A percentile compares a stretch with the other conserved stretches of the same genome.
These are phyloP conservation scores for Thielaviopsis euricoi DNA, from an alignment of 2,329 filamentous ascomycete species.

Conservation along the genomic window DNA sequence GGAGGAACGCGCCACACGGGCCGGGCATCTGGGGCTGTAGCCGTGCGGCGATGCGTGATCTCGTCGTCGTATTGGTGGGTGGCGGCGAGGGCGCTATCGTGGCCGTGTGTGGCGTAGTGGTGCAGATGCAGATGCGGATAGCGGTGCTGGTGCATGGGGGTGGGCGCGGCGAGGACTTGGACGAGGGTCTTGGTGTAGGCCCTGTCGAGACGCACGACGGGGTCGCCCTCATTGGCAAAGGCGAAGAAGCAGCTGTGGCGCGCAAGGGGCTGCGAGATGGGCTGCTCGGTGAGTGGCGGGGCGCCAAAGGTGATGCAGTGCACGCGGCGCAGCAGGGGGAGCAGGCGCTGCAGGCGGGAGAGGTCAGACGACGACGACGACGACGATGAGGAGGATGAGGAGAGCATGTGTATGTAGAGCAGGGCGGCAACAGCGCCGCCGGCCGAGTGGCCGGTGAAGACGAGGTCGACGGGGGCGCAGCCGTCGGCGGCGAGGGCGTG, in stretches of 20 bases:
- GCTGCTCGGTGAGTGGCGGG: constrained; percentile 58
- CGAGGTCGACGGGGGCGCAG: constrained; percentile 48
- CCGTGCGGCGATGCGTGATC: no score
- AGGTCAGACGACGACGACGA: no score
- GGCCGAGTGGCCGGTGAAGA: constrained; percentile 77
- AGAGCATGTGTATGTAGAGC: constrained; percentile 70
- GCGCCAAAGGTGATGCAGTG: constrained; percentile 81
- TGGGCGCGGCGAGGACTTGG: constrained; percentile 49
- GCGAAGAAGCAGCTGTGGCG: constrained; percentile 46
- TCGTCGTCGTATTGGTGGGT: no score
- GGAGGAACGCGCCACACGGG: constrained; percentile 47
- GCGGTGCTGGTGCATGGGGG: constrained; percentile 19
- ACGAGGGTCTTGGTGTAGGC: constrained; percentile 57
- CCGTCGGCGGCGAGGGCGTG: constrained; percentile 48
- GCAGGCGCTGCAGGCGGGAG: constrained; percentile 42
- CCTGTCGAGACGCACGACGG: constrained; percentile 60
- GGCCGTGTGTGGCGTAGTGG: background rate
- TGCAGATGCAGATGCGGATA: background rate
- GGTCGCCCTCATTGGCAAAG: constrained; percentile 78
- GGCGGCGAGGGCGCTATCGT: background rate
- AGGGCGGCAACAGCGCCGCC: constrained; percentile 71
- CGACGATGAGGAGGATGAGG: constrained; percentile 49
- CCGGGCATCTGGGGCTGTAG: background rate
- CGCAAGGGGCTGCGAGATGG: constrained; percentile 46
- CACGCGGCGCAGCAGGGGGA: constrained; percentile 56